Evolutionary conservation across 306 rosid genomes (phyloP), one percentile per base, ranked within the genome.

Genomic region (Rosa persica): DNA sequence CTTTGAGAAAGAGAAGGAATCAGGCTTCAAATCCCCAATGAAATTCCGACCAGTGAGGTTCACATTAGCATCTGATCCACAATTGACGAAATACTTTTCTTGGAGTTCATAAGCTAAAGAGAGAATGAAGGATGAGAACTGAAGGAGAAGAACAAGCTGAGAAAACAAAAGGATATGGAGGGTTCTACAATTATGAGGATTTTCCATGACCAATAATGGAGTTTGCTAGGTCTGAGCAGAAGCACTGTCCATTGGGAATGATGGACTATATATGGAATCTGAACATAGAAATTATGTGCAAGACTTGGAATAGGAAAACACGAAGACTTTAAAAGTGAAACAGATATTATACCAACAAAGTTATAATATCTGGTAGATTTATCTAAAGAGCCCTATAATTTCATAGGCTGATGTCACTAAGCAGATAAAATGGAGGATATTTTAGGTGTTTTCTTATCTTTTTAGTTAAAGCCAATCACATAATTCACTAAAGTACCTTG

Each of bases 71-170:
- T 51, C 40, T 1, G 90, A 86, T 0, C 90, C 94, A 22, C 94
- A 85, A 13, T 77, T 90, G 69, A 86, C 69, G 58, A 88, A 90
- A 75, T 86, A 81, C 68, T 67, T 76, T 0, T 16, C 57, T 20
- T 55, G 62, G 62, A 55, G 12, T 55, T 55, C 62, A 55, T 55
- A 55, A 4, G 78, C 83, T 12, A 64, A 77, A 47, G 85, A 82
- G 51, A 77, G 68, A 86, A 69, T 84, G 81, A 76, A 82, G 70
- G 38, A 82, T 40, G 51, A 67, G 39, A 76, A 84, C 57, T 42
- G 81, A 27, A 64, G 73, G 10, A 81, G 78, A 25, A 64, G 49
- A 60, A 79, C 42, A 48, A 48, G 22, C 39, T 36, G 30, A 47
- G 27, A 60, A 65, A 66, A 1, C 5, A 57, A 5, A 8, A 22